Evolutionary conservation across 768 basidiomycete species (phyloP).

Genomic region (Amanita subjunquillea): DNA sequence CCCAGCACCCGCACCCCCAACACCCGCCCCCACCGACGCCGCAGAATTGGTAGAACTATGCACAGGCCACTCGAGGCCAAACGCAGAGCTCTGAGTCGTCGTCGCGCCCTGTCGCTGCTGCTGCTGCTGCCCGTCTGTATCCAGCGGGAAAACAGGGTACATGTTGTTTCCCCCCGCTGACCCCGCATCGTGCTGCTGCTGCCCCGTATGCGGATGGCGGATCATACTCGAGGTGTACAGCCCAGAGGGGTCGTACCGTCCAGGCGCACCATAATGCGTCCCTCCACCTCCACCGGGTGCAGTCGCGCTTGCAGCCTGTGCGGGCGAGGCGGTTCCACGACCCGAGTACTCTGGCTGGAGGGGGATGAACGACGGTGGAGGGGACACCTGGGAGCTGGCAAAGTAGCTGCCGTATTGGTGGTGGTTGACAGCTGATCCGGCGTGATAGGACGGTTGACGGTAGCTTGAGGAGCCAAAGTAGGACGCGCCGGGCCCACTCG

Average conservation of each 20-base stretch:
- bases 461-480: conserved; percentile 5
- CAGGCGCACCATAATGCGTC: not conserved
- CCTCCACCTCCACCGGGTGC: conserved; percentile 7
- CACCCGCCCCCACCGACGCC: not conserved
- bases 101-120: conserved; percentile 8
- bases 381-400: conserved; percentile 14
- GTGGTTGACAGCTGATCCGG: conserved; percentile 8
- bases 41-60: conserved; percentile 12
- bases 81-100: conserved; percentile 7
- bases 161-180: conserved; percentile 7
- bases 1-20: not conserved
- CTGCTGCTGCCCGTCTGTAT: conserved; percentile 13
- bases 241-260: not conserved
- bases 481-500: conserved; percentile 6
- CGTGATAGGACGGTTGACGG: conserved; percentile 9
- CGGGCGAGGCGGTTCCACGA: conserved; percentile 4
- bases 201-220: conserved; percentile 3
- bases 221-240: conserved; percentile 4
- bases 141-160: conserved; percentile 15
- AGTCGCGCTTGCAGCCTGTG: conserved; percentile 9
- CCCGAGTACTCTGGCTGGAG: conserved; percentile 18
- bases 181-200: not conserved
- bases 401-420: conserved; percentile 18
- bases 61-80: conserved; percentile 26
- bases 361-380: conserved; percentile 21